Conservation (phyloP, 306 rosid genomes). For the Castanea mollissima region DNA sequence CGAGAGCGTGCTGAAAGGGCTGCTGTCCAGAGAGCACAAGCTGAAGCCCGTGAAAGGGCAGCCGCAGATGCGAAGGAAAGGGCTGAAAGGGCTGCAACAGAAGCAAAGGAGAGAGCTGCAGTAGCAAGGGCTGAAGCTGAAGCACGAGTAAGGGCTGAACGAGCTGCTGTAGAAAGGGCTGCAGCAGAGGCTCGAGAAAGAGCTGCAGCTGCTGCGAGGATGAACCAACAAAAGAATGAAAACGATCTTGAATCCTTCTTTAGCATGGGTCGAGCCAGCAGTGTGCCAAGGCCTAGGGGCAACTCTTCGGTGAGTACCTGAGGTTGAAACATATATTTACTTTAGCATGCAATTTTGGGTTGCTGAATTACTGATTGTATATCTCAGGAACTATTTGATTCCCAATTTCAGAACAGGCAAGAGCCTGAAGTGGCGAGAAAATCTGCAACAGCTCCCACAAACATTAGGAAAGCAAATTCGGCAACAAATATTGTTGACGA, state of each 20-base stretch:
- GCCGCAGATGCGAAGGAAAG: slow-evolving; percentile 83
- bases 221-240: slow-evolving; percentile 73
- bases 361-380: slow-evolving; percentile 27
- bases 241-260: slow-evolving; percentile 86
- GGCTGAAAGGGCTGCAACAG: slow-evolving; percentile 87
- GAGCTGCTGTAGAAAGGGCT: slow-evolving; percentile 86
- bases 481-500: slow-evolving; percentile 82
- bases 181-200: slow-evolving; percentile 68
- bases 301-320: slow-evolving; percentile 61
- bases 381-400: slow-evolving; percentile 58
- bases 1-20: slow-evolving; percentile 95
- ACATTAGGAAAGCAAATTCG: slow-evolving; percentile 75
- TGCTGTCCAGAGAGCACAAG: slow-evolving; percentile 96
- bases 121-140: slow-evolving; percentile 61
- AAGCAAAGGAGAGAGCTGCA: slow-evolving; percentile 49
- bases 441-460: slow-evolving; percentile 51
- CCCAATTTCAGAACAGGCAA: slow-evolving; percentile 58
- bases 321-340: slow-evolving; percentile 20
- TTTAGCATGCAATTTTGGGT: neutral
- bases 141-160: slow-evolving; percentile 75
- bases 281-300: slow-evolving; percentile 90
- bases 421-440: slow-evolving; percentile 57
- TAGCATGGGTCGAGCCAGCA: slow-evolving; percentile 63
- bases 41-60: slow-evolving; percentile 98
- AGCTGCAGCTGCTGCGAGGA: slow-evolving; percentile 80